A percentile compares a stretch with the other conserved stretches of the same genome.
Evolutionary conservation across 805 yeast species (phyloP).

Genomic region (Yueomyces sinensis): DNA sequence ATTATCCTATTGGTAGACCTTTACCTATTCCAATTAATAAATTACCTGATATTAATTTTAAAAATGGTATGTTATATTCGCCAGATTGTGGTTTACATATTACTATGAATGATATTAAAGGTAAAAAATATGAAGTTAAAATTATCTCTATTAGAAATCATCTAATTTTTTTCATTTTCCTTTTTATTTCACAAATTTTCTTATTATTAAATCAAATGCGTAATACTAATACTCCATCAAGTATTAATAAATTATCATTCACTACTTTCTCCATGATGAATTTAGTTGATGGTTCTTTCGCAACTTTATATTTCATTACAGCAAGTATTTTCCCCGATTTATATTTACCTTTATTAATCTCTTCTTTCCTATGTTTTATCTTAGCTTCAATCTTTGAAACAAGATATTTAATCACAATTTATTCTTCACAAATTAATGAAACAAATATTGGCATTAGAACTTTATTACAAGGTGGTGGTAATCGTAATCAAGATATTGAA

Average conservation of each 20-base stretch:
- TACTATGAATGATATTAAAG: slow-evolving; percentile 28
- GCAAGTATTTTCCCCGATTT: slow-evolving; percentile 42
- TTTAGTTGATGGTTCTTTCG: slow-evolving; percentile 54
- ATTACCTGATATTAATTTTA: slow-evolving; percentile 43
- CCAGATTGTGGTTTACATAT: slow-evolving; percentile 76
- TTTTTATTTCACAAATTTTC: slow-evolving; percentile 40
- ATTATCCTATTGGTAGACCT: slow-evolving; percentile 70
- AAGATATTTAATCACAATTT: slow-evolving; percentile 56
- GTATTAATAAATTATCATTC: slow-evolving; percentile 59
- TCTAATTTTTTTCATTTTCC: slow-evolving; percentile 30
- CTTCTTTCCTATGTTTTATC: slow-evolving; percentile 56
- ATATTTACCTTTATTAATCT: slow-evolving; percentile 54
- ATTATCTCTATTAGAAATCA: slow-evolving; percentile 27
- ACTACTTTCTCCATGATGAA: slow-evolving; percentile 53
- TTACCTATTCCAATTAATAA: slow-evolving; percentile 30
- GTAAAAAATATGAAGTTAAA: slow-evolving; percentile 42
- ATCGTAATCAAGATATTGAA: slow-evolving; percentile 9
- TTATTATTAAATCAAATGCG: slow-evolving; percentile 59
- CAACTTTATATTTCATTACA: slow-evolving; percentile 47
- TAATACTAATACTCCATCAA: slow-evolving; percentile 63
- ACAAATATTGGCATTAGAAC: slow-evolving; percentile 53
- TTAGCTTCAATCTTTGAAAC: slow-evolving; percentile 64
- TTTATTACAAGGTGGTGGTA: slow-evolving; percentile 41
- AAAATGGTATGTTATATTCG: slow-evolving; percentile 55
- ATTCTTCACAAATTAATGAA: slow-evolving; percentile 61